Base-by-base conservation (phyloP, 441 rosid species). In the Mallotus japonicus region DNA sequence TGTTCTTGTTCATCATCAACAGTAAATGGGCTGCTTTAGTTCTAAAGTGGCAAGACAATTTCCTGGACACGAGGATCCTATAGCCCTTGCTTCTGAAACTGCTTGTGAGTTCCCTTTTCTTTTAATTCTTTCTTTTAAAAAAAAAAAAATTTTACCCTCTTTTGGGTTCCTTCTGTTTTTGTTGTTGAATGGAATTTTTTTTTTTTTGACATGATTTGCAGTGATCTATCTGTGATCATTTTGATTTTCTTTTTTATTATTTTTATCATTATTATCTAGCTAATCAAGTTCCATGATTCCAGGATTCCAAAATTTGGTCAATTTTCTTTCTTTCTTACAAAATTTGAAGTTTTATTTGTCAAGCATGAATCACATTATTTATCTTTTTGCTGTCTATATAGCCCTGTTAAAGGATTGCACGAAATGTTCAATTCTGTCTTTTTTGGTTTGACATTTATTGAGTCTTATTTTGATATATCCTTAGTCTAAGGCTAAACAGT, bases 31-130 rank as follows among this genome's bases (percentile, higher is more conserved):
- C 91, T 95, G 99, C 82, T 90, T 91, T 80, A 79, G 85, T 4
- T 95, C 99, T n/a, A 90, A 85, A 77, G 90, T 74, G 58, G 80
- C 84, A 64, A 89, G 80, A 82, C 85, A 89, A 68, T 84, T 77
- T 67, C 87, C 90, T 46, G 98, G 98, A 79, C 90, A 89, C 34
- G 92, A 90, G 81, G 91, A 93, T 78, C 99, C 98, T 1, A 75
- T 86, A 3, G 80, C 74, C 67, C 97, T 95, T 73, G 91, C 99
- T 81, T 89, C 97, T 0, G 86, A 95, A 83, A 93, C 99, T 62
- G 95, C 97, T 32, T 95, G 99, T 95, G 75, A 86, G 95, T 82
- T 65, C 16, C 73, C 14, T 3, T 63, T 40, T 34, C 71, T 67
- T 28, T 62, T 46, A 59, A 7, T 42, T 40, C 8, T 24, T 70